Evolutionary conservation across 2,329 filamentous ascomycete genomes (phyloP).

Genomic region (Microascus cirrosus): DNA sequence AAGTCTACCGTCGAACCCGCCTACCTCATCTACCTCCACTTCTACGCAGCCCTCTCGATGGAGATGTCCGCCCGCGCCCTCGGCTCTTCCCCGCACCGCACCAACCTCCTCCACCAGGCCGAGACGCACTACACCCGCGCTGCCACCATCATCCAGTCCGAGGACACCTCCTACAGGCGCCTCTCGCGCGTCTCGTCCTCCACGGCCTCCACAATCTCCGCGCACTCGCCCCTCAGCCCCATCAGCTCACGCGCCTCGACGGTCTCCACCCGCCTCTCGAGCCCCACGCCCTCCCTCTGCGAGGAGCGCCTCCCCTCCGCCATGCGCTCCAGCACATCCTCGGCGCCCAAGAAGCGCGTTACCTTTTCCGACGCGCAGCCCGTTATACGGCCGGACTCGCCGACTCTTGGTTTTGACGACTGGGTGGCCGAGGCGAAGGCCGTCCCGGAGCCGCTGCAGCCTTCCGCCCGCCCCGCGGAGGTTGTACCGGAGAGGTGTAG

Average conservation of each 20-base stretch:
- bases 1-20: conserved; percentile 35
- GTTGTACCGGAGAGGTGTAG: conserved; percentile 1
- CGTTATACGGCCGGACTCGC: conserved; percentile 45
- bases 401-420: conserved; percentile 45
- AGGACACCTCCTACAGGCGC: conserved; percentile 30
- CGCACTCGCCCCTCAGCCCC: conserved; percentile 35
- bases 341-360: conserved; percentile 24
- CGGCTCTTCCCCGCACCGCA: conserved; percentile 31
- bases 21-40: conserved; percentile 47
- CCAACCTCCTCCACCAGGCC: conserved; percentile 37
- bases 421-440: conserved; percentile 7
- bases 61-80: conserved; percentile 43
- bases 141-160: conserved; percentile 31
- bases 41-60: conserved; percentile 49
- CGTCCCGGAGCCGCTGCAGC: neutral
- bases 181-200: conserved; percentile 25
- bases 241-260: conserved; percentile 30
- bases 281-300: conserved; percentile 32
- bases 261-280: conserved; percentile 30
- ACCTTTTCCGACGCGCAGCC: conserved; percentile 29
- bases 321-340: neutral
- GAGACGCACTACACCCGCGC: conserved; percentile 39
- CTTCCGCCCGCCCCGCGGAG: neutral
- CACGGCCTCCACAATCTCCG: conserved; percentile 21
- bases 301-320: conserved; percentile 14